A percentile compares a stretch with the other conserved stretches of the same genome.
phyloP scores from a whole-genome alignment of 768 basidiomycete species.

The Piloderma croceum region DNA sequence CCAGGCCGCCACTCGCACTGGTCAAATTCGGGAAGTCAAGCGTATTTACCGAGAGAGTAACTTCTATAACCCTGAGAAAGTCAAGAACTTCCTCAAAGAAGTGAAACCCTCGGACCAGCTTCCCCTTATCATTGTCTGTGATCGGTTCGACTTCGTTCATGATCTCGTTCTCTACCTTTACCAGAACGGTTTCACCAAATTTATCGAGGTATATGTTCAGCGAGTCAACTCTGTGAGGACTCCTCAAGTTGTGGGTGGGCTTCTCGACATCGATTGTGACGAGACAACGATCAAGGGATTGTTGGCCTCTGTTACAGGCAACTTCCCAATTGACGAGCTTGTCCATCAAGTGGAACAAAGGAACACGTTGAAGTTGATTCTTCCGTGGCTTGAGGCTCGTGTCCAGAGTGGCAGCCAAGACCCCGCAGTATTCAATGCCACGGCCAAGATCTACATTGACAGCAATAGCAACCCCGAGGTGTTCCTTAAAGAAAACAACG shows the following conservation, averaged over 20 bases:
- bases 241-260: conserved; percentile 93
- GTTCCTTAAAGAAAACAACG: conserved; percentile 98
- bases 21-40: conserved; percentile 98
- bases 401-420: conserved; percentile 95
- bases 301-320: conserved; percentile 90
- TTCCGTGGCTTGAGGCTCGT: conserved; percentile 94
- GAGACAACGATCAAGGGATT: conserved; percentile 92
- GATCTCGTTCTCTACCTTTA: conserved; percentile 98
- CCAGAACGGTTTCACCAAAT: conserved; percentile 92
- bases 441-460: conserved; percentile 98
- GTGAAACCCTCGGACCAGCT: conserved; percentile 94
- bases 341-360: conserved; percentile 96
- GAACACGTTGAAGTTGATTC: conserved; percentile 92
- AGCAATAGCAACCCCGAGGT: conserved; percentile 97
- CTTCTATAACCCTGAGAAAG: conserved; percentile 97
- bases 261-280: conserved; percentile 97
- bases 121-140: conserved; percentile 98
- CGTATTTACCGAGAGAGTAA: conserved; percentile 98
- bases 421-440: conserved; percentile 89
- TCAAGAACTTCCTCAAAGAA: conserved; percentile 99
- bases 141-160: conserved; percentile 99
- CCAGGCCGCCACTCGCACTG: conserved; percentile 95
- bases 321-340: conserved; percentile 96
- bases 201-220: conserved; percentile 99
- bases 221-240: conserved; percentile 96